Base-by-base conservation (phyloP, 352 stramenopile genomes). In the Phytophthora sp. region DNA sequence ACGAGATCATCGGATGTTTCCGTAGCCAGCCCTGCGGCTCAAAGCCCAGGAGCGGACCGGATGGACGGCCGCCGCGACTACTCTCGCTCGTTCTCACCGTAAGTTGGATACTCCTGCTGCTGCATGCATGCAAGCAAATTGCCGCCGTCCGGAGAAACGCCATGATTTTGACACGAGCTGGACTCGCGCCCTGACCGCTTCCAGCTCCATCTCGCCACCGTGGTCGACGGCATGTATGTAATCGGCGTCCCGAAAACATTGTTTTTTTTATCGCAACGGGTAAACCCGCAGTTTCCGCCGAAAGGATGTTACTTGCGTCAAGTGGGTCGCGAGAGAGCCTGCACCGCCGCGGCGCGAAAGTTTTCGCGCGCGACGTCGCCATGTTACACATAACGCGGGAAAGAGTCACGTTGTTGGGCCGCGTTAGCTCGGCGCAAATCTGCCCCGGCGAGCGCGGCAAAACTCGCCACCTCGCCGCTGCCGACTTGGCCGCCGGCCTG, bases 381-480 rank as follows among this genome's bases (percentile, higher is more conserved):
- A 20, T 49, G 38, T 69, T 63, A 69, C 60, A 63, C 44, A 69
- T 57, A 21, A 37, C 34, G 13, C 21, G 37, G 17, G 46, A 54
- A 18, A 48, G 56, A 44, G 30, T 31, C 15, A 18, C 39, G 43
- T 60, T 61, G 39, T 46, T 60, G 11, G 44, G 23, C n/a, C n/a
- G n/a, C n/a, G n/a, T n/a, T n/a, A 24, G 46, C 21, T 50, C 28
- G 21, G 13, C 27, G 44, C 39, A 54, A 61, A 54, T 48, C 21
- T 17, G 44, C 27, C 2, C n/a, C n/a, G n/a, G 26, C 15, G 13
- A 32, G 35, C 27, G 15, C 8, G 17, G n/a, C n/a, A n/a, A n/a
- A n/a, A n/a, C n/a, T n/a, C n/a, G n/a, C n/a, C n/a, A n/a, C n/a
- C n/a, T n/a, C n/a, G n/a, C n/a, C n/a, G n/a, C n/a, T n/a, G n/a